Conservation (phyloP, 2,329 filamentous ascomycete species). For the Harringtonia aguacate region DNA sequence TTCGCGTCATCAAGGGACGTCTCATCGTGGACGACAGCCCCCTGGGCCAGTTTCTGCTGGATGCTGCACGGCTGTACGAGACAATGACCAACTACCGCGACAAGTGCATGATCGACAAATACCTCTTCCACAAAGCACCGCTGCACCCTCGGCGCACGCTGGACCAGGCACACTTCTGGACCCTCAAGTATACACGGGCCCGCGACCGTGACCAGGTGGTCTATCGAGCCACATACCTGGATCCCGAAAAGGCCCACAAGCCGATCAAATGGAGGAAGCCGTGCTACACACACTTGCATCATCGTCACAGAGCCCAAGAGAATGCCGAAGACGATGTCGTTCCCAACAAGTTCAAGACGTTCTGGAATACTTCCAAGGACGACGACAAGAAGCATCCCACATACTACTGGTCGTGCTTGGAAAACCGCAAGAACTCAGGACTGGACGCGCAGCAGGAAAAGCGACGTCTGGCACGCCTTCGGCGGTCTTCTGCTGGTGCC, state of each 20-base stretch:
- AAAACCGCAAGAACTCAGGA: no score
- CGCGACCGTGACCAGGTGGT: conserved; percentile 32
- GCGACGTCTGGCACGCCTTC: no score
- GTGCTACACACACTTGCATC: background rate
- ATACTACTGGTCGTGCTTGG: no score
- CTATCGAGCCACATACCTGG: conserved; percentile 23
- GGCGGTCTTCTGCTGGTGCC: no score
- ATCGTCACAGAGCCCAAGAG: no score
- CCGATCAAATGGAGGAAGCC: background rate
- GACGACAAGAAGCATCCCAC: background rate
- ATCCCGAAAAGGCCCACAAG: background rate
- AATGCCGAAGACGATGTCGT: no score
- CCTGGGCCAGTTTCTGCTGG: conserved; percentile 17
- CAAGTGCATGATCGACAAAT: conserved; percentile 20
- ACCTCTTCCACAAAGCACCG: conserved; percentile 22
- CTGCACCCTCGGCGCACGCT: conserved; percentile 33
- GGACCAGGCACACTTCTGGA: conserved; percentile 34
- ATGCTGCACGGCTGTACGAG: conserved; percentile 23
- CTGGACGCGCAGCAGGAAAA: no score
- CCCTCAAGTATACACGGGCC: conserved; percentile 24
- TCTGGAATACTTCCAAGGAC: background rate
- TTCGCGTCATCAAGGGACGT: background rate
- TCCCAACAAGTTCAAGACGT: background rate
- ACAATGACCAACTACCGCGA: conserved; percentile 25
- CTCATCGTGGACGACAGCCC: background rate